phyloP scores from a whole-genome alignment of 805 yeast species.

The Yarrowia divulgata region DNA sequence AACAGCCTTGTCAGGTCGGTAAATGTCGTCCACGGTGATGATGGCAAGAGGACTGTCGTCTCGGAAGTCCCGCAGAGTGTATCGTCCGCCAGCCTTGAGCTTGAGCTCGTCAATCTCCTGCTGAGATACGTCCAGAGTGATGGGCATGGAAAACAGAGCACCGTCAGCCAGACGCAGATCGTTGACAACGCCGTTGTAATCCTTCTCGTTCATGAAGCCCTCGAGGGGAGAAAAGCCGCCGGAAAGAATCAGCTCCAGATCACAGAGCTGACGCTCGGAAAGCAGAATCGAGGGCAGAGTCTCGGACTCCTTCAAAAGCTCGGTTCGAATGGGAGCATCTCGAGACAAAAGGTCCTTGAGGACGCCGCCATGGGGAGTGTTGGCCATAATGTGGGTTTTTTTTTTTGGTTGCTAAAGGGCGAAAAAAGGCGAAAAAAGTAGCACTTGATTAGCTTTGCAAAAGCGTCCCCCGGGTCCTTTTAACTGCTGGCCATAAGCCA shows the following conservation, averaged over 20 bases:
- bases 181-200: constrained; percentile 71
- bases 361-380: constrained; percentile 88
- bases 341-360: constrained; percentile 85
- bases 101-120: constrained; percentile 55
- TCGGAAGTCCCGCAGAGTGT: constrained; percentile 80
- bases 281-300: constrained; percentile 57
- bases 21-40: constrained; percentile 77
- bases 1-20: constrained; percentile 75
- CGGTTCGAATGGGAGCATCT: constrained; percentile 67
- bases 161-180: constrained; percentile 76
- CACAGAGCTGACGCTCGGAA: constrained; percentile 91
- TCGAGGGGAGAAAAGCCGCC: constrained; percentile 93
- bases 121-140: constrained; percentile 77
- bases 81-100: constrained; percentile 63
- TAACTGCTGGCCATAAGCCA: constrained; percentile 1
- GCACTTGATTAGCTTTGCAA: neutral
- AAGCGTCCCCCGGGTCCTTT: neutral
- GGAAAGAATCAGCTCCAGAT: constrained; percentile 84
- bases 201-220: constrained; percentile 73
- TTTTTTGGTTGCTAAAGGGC: too few species aligned
- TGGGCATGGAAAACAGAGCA: constrained; percentile 89
- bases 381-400: constrained; percentile 51
- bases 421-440: neutral
- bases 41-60: constrained; percentile 82
- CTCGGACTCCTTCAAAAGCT: constrained; percentile 66